Base-by-base conservation (phyloP, 2,329 filamentous ascomycete species). In the Penicillium sp. region DNA sequence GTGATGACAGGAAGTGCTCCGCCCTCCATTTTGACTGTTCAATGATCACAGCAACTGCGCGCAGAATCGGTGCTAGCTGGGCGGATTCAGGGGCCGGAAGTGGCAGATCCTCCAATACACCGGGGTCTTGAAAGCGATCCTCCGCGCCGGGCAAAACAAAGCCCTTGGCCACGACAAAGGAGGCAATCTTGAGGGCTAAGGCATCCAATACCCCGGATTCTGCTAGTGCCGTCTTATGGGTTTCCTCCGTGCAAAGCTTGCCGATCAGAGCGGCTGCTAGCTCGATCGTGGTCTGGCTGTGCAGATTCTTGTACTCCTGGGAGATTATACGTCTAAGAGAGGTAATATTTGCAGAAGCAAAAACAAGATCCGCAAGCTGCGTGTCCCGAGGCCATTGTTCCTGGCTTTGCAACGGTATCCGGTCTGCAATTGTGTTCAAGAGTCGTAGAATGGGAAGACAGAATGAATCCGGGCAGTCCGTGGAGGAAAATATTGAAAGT, bases 1-100 rank as follows among this genome's bases (percentile, higher is more conserved):
- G 87, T 1, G 88, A 88, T 57, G 83, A 87, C 42, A 88, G 74
- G 47, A 90, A 81, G 65, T 90, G 84, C 61, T 87, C 87, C 10
- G 90, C 87, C 53, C 91, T 85, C 72, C 88, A 89, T 63, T 87
- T 88, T 0, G 93, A 97, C 65, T 90, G 85, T 58, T 86, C 83
- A 48, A 96, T 83, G 46, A 97, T 88, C 44, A 86, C 82, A 20
- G 86, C 82, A 49, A 96, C 84, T 0, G 92, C 90, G 59, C 91
- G 87, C 7, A 97, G 76, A 18, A 96, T 83, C 10, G 85, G 85
- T 2, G 85, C 81, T 38, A 96, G 75, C 57, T 82, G 84, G 26
- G 84, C 79, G 16, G 77, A 78, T 14, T 79, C 76, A 2, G 83
- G 81, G 8, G 89, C 84, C 24, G 88, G 79, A 4, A 80, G 74